Evolutionary conservation across 164 flowering plant genomes (phyloP), one percentile per base, ranked within the genome.

Genomic region (Magnolia changhungtana): DNA sequence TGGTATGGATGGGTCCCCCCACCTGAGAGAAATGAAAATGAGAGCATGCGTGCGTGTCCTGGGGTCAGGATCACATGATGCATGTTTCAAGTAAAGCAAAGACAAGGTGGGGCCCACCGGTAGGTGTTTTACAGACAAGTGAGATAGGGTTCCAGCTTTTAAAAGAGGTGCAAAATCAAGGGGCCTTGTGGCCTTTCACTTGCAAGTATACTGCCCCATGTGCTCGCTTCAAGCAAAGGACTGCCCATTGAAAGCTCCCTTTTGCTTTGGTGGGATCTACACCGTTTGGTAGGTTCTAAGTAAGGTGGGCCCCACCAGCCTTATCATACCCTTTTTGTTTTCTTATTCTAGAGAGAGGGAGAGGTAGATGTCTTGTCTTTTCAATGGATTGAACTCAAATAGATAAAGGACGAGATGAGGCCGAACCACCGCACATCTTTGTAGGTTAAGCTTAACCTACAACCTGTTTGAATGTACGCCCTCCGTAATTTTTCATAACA

Each of bases 151-250:
- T 73, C 63, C 70, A 78, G 80, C 75, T 66, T 67, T 78, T 1
- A 52, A 67, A 67, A 23, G 68, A 16, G 13, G 67, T 37, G 49
- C 58, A 49, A 23, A 23, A 68, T 14, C 50, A 67, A 37, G 66
- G 59, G 18, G 52, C 49, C 71, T 77, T 71, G 18, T 68, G 23
- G 16, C 72, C 65, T 72, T 51, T 77, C 79, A 51, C 75, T 65
- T 77, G 75, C 71, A 18, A 23, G 24, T 9, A 72, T 24, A 52
- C 71, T 50, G 14, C 10, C 70, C 63, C 61, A 69, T 59, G 73
- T 69, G 73, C 55, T 69, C 27, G 55, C 78, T 69, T 59, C 59
- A 69, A 75, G 78, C 71, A 72, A 55, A 50, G 49, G 71, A 66
- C 66, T 72, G 52, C 0, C 69, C 61, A 63, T 65, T 71, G 70